phyloP scores from a whole-genome alignment of 2,329 filamentous ascomycete species.

The Cladosporium phlei region DNA sequence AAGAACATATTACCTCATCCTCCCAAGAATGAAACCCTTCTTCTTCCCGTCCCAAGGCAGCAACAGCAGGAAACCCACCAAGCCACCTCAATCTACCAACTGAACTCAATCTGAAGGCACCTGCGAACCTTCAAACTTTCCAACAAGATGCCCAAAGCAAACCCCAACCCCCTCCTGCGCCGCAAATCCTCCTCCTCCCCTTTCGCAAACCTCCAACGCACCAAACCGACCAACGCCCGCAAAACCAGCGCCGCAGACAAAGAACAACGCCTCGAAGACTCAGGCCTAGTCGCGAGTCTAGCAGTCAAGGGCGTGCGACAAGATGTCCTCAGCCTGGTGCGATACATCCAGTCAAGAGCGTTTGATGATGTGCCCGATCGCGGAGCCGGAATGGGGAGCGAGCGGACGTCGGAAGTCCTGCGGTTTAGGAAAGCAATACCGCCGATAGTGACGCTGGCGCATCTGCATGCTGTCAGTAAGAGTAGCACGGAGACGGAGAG shows the following conservation, averaged over 20 bases:
- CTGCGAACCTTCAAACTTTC: not conserved
- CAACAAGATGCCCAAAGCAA: slow-evolving; percentile 24
- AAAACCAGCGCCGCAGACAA: slow-evolving; percentile 20
- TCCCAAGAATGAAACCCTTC: not conserved
- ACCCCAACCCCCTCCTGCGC: slow-evolving; percentile 30
- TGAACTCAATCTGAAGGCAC: too few relatives aligned
- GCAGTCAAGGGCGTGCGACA: slow-evolving; percentile 60
- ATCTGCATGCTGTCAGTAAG: slow-evolving; percentile 59
- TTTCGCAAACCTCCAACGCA: slow-evolving; percentile 34
- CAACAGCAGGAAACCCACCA: not conserved
- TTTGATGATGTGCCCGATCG: slow-evolving; percentile 59
- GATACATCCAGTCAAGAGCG: slow-evolving; percentile 57
- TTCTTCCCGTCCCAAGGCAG: not conserved
- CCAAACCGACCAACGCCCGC: slow-evolving; percentile 26
- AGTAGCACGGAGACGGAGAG: slow-evolving; percentile 63
- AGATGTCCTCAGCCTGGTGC: slow-evolving; percentile 47
- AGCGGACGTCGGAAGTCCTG: slow-evolving; percentile 58
- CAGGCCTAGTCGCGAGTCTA: slow-evolving; percentile 53
- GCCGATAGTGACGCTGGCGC: slow-evolving; percentile 60
- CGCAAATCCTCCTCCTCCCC: slow-evolving; percentile 36
- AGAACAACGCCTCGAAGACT: slow-evolving; percentile 53
- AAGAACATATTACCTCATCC: slow-evolving; percentile 13
- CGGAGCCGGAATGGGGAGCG: slow-evolving; percentile 58
- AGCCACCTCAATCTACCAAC: too few relatives aligned
- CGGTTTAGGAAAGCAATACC: slow-evolving; percentile 57